Conservation (phyloP, 805 yeast species). For the Metschnikowia chrysomelidarum region DNA sequence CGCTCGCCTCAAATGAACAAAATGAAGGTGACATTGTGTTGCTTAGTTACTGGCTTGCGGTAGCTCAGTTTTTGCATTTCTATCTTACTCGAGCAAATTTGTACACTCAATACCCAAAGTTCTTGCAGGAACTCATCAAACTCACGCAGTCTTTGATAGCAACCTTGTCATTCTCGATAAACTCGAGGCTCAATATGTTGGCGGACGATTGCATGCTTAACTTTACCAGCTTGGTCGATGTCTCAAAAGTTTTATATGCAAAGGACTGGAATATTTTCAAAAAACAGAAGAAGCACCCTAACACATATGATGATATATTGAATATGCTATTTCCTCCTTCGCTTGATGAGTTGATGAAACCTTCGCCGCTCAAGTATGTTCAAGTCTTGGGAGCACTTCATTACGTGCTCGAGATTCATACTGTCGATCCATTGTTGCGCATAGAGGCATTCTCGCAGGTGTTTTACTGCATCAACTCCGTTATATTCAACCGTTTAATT, state of each 20-base stretch:
- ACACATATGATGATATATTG: constrained; percentile 69
- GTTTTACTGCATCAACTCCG: constrained; percentile 71
- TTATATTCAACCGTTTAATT: constrained; percentile 70
- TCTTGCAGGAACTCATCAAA: constrained; percentile 56
- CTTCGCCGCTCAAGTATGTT: constrained; percentile 82
- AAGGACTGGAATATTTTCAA: constrained; percentile 59
- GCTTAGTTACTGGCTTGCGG: constrained; percentile 86
- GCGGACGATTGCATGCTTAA: constrained; percentile 69
- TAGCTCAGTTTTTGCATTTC: constrained; percentile 71
- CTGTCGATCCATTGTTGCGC: constrained; percentile 73
- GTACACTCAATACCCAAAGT: constrained; percentile 51
- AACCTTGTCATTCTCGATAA: constrained; percentile 65
- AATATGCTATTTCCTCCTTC: constrained; percentile 84
- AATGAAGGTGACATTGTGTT: constrained; percentile 59
- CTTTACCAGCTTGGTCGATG: constrained; percentile 80
- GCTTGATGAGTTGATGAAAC: constrained; percentile 72
- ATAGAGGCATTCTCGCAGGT: constrained; percentile 78
- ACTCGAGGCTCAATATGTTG: constrained; percentile 53
- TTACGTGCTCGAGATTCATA: constrained; percentile 78
- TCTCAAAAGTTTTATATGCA: constrained; percentile 71
- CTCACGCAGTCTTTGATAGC: constrained; percentile 59
- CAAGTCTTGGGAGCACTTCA: constrained; percentile 87
- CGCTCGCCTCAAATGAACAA: constrained; percentile 22
- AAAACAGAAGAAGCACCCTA: constrained; percentile 40
- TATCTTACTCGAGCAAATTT: constrained; percentile 67